Evolutionary conservation across 495 filamentous ascomycete genomes (phyloP).

Genomic region (Aspergillus haitiensis): DNA sequence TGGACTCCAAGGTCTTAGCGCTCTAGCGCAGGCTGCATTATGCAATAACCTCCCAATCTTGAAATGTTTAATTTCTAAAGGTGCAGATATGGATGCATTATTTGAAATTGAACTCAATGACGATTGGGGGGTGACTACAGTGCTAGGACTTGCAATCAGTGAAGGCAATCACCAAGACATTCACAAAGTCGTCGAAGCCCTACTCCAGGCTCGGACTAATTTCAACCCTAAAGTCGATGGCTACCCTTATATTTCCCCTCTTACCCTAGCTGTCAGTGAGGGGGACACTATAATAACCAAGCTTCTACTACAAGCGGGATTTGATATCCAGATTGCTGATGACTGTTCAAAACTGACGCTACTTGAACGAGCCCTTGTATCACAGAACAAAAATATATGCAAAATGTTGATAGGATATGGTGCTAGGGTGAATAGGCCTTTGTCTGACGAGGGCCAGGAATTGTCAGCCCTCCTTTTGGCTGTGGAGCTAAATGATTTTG

Average conservation of each 20-base stretch:
- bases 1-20: background rate
- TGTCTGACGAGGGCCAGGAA: background rate
- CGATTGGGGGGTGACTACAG: constrained; percentile 1
- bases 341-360: background rate
- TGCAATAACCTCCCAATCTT: constrained; percentile 19
- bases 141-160: background rate
- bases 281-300: background rate
- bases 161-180: no score
- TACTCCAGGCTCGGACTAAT: background rate
- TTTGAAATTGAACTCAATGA: background rate
- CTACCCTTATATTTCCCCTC: background rate
- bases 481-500: background rate
- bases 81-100: constrained; percentile 19
- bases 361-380: background rate
- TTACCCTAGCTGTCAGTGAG: background rate
- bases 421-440: background rate
- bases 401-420: background rate
- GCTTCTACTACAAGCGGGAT: background rate
- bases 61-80: constrained; percentile 14
- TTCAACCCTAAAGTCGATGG: background rate
- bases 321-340: background rate
- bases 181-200: background rate
- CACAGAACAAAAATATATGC: background rate
- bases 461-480: background rate
- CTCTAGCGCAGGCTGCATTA: background rate